These are phyloP conservation scores for Botrytis cinerea DNA, from an alignment of 2,329 filamentous ascomycete species.

Conservation along the genomic window DNA sequence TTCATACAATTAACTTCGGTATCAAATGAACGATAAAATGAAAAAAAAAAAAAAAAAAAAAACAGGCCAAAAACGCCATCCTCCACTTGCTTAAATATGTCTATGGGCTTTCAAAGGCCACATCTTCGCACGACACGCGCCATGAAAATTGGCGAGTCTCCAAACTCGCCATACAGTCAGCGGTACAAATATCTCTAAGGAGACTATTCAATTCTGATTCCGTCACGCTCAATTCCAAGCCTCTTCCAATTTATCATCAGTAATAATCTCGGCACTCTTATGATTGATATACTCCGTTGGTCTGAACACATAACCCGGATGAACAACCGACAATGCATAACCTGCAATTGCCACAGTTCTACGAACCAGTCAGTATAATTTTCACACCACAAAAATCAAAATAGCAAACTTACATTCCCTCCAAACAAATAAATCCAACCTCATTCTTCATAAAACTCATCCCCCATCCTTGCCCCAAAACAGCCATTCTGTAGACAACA, in stretches of 20 bases:
- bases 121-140: not conserved
- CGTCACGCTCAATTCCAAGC: not conserved
- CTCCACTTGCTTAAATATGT: not conserved
- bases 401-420: slow-evolving; percentile 5
- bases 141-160: not conserved
- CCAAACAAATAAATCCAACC: slow-evolving; percentile 13
- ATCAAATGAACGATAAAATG: not conserved
- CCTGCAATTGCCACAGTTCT: slow-evolving; percentile 14
- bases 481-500: not conserved
- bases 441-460: slow-evolving; percentile 14
- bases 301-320: slow-evolving; percentile 17
- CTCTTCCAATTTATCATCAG: slow-evolving; percentile 14
- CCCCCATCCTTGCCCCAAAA: slow-evolving; percentile 7
- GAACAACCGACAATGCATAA: slow-evolving; percentile 4
- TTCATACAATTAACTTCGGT: not conserved
- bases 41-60: not conserved
- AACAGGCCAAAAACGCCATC: not conserved
- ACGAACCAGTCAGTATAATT: not conserved
- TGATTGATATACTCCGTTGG: slow-evolving; percentile 4
- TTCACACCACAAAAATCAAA: not conserved
- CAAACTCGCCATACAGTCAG: not conserved
- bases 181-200: not conserved
- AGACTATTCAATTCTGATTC: not conserved
- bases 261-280: not conserved
- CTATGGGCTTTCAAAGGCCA: not conserved